phyloP scores from a whole-genome alignment of 495 filamentous ascomycete genomes.

The Hypoxylon perforatum region DNA sequence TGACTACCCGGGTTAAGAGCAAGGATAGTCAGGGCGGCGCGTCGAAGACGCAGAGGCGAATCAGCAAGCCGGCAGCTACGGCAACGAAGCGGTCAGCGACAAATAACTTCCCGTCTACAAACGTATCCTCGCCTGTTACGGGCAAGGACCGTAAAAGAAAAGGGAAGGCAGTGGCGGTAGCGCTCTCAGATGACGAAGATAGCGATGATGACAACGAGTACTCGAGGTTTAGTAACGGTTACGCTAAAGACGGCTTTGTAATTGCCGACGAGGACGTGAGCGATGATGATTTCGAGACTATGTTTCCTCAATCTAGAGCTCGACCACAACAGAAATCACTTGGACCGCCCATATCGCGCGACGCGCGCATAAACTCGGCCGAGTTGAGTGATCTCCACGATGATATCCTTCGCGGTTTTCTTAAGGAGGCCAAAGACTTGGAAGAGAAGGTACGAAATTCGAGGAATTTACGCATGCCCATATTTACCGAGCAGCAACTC shows the following conservation, averaged over 20 bases:
- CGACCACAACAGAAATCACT: conserved; percentile 47
- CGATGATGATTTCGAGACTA: conserved; percentile 71
- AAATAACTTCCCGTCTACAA: conserved; percentile 69
- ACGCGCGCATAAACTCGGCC: conserved; percentile 70
- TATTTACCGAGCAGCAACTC: conserved; percentile 81
- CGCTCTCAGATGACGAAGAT: conserved; percentile 41
- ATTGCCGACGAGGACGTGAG: conserved; percentile 58
- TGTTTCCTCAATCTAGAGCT: conserved; percentile 53
- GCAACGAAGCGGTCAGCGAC: conserved; percentile 45
- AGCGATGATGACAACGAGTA: conserved; percentile 50
- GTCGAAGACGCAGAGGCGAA: conserved; percentile 25
- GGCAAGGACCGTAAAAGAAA: conserved; percentile 52
- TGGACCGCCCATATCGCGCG: conserved; percentile 78
- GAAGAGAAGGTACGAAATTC: conserved; percentile 74
- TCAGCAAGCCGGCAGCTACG: conserved; percentile 33
- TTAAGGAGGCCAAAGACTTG: conserved; percentile 74
- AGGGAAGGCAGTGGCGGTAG: conserved; percentile 54
- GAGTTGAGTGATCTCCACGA: conserved; percentile 61
- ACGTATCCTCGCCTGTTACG: conserved; percentile 82
- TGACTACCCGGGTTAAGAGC: conserved; percentile 49
- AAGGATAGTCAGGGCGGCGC: conserved; percentile 36
- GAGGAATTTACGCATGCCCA: conserved; percentile 69
- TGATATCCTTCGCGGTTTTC: conserved; percentile 69
- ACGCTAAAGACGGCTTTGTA: conserved; percentile 64
- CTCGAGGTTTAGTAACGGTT: conserved; percentile 54